phyloP scores from a whole-genome alignment of 2,329 filamentous ascomycete genomes.

The Fusarium sp. region DNA sequence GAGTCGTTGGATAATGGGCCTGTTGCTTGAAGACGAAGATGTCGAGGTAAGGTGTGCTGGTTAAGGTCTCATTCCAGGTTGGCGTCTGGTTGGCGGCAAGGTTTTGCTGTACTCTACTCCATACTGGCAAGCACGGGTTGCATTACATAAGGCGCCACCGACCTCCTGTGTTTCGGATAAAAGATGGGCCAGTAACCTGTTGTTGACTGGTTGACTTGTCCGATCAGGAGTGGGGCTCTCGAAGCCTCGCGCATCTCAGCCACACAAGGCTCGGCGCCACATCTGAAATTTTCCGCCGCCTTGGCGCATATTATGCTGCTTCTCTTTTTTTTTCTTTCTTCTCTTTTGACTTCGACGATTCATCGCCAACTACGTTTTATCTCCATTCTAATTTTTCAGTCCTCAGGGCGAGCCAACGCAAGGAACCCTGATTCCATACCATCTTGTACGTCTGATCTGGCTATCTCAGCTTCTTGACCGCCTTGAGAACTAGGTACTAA shows the following conservation, averaged over 20 bases:
- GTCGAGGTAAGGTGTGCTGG: constrained; percentile 50
- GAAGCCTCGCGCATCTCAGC: constrained; percentile 25
- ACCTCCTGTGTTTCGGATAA: constrained; percentile 39
- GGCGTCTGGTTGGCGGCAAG: constrained; percentile 57
- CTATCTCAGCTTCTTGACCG: background rate
- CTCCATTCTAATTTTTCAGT: constrained; percentile 34
- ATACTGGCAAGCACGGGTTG: constrained; percentile 42
- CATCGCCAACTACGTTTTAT: constrained; percentile 34
- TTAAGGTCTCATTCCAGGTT: constrained; percentile 58
- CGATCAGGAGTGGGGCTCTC: background rate
- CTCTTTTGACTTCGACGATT: constrained; percentile 32
- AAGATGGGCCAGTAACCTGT: constrained; percentile 15
- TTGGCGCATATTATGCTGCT: constrained; percentile 27
- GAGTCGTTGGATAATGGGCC: constrained; percentile 47
- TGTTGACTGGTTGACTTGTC: background rate
- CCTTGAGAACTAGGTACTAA: constrained; percentile 27
- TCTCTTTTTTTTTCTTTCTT: constrained; percentile 40
- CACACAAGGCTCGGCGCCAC: constrained; percentile 41
- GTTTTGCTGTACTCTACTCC: constrained; percentile 56
- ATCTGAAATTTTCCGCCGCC: constrained; percentile 45
- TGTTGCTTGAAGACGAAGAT: constrained; percentile 45
- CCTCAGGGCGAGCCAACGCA: constrained; percentile 71
- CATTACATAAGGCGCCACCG: constrained; percentile 51
- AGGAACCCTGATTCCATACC: constrained; percentile 65
- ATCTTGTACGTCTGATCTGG: constrained; percentile 24